Evolutionary conservation across 1,284 basidiomycete species (phyloP), one percentile per base, ranked within the genome.

Genomic region (Xerocomus alliaceus): DNA sequence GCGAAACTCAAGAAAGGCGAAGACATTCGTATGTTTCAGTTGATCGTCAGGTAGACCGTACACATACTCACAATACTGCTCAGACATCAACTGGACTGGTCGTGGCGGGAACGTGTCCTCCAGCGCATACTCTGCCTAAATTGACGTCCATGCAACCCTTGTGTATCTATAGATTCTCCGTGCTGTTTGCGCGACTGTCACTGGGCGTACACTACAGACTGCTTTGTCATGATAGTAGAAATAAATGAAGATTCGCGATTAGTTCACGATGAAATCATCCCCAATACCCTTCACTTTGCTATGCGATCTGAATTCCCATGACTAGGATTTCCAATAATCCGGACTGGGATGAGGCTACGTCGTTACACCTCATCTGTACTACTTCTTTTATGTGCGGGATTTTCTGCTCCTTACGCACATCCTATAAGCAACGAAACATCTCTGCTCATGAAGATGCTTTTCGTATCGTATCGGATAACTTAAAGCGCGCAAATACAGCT

Each of bases 101-200:
- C 92, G 94, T 71, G 95, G 95, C 63, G 95, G 95, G 65, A 93
- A 90, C 70, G 93, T 98, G 67, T 95, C 96, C 59, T 93, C 96
- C 46, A 92, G 89, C 64, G 91, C 91, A 62, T 99, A 99, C 87
- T 87, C 86, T 77, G 94, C 94, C 72, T 98, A 88, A 87, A 60
- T 20, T 42, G 47, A 42, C n/a, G 13, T 62, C 35, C 24, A 32
- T 34, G 24, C 37, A 53, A 50, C 31, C 45, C 34, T 50, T 41
- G 18, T 63, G 54, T 65, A n/a, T 48, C 31, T 51, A 57, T 67
- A 66, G 70, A 71, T 57, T 70, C 37, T 53, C 42, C 42, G 44
- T 61, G 26, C 56, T 24, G 35, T 22, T 37, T 44, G 39, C 45
- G 29, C 26, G 58, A 66, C 50, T 71, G 63, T 63, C 54, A 61